Evolutionary conservation across 2,329 filamentous ascomycete genomes (phyloP), one percentile per base, ranked within the genome.

Genomic region (Curvularia spicifera): DNA sequence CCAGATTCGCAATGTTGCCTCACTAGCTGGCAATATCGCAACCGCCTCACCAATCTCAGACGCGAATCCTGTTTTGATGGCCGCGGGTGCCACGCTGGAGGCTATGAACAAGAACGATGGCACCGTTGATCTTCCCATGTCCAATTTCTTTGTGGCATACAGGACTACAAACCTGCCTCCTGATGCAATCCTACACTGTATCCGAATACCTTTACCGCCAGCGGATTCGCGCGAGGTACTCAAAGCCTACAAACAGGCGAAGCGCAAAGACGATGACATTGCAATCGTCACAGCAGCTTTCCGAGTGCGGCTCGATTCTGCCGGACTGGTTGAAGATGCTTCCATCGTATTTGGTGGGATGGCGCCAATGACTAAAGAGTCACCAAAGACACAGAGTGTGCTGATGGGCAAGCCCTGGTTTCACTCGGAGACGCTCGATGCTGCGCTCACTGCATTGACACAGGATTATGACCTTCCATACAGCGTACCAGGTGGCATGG

Each of bases 11-110:
- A 98, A 98, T 71, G 93, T 97, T 29, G 94, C 93, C 20, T 97
- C 94, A 0, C 91, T 93, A 0, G 94, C 94, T 1, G 94, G 94
- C 31, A 98, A 98, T 70, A 80, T 98, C 37, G 93, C 89, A 1
- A 98, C 94, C 0, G 94, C 94, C 0, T 97, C 93, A 5, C 94
- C 94, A 0, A 98, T 98, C 40, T 97, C 93, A 0, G 94, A 98
- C 78, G 80, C 97, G 33, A 98, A 97, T 69, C 94, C 94, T 0
- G 91, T 97, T 0, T 85, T 99, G 33, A 88, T 97, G 74, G 93
- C 91, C 2, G 89, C 92, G 1, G 91, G 93, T 60, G 91, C 91
- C 0, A 86, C 89, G 0, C 76, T 98, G 2, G 83, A 96, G 24
- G 91, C 91, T 15, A 91, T 89, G 70, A 88, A 65, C 86, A 90